Evolutionary conservation across 495 filamentous ascomycete species (phyloP), one percentile per base, ranked within the genome.

Genomic region (Hyaloscypha finlandica): DNA sequence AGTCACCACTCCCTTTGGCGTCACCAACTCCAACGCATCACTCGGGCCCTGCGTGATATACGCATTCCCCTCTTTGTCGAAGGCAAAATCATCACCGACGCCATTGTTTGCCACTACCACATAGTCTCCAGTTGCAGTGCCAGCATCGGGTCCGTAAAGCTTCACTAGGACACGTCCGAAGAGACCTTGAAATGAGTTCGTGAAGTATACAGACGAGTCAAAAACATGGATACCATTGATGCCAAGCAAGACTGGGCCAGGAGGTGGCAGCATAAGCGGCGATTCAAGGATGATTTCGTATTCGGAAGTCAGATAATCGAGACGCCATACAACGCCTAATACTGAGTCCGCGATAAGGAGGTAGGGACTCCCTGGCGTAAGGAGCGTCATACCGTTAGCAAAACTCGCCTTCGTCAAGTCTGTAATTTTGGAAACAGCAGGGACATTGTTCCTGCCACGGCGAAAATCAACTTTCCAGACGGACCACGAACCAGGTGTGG

Each of bases 311-410:
- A 68, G 48, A 11, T 68, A 68, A 61, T 80, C 70, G 53, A 82
- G 37, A 37, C 73, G 76, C 73, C 76, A 80, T 1, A 80, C 64
- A 0, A 65, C 70, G 0, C 77, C 80, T 37, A 75, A 69, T 14
- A 63, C 71, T 8, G 78, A 78, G 59, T 82, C 80, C n/a, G 80
- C 77, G 45, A 77, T 70, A 9, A 84, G 68, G 4, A 81, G 72
- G 58, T 64, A 58, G 42, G 67, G 64, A 30, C 29, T 69, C 22
- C 9, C 69, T 71, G 2, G 61, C 1, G 68, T 66, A 66, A 29
- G 60, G 37, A 22, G 56, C 0, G 76, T 60, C 59, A 82, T 67
- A 51, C 81, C 81, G 63, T 84, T 81, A 51, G 79, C 57, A 25
- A 80, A 76, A 31, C 66, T 54, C 0, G 77, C 79, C 14, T 78